Conservation (phyloP, 192 early-diverging fungal genomes). For the Gonapodya sp. region DNA sequence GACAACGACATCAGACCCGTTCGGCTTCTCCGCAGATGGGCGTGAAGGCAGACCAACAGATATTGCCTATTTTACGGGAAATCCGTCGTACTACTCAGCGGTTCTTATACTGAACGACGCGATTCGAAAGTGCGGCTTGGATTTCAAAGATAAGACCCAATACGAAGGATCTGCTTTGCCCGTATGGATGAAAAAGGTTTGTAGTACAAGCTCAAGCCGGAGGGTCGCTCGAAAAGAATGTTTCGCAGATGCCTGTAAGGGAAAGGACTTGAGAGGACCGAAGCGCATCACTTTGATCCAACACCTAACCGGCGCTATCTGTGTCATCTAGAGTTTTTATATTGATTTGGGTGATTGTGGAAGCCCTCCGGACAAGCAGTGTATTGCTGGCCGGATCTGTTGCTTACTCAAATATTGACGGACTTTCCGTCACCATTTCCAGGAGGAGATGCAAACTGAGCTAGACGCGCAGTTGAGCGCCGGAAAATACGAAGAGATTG, state of each 20-base stretch:
- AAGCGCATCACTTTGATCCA: no score
- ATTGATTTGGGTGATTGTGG: no score
- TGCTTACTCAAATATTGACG: no score
- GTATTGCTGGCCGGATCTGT: no score
- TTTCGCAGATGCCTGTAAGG: background rate
- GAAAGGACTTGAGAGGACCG: no score
- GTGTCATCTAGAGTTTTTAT: no score
- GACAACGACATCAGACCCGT: background rate
- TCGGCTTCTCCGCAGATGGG: background rate
- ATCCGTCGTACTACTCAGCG: background rate
- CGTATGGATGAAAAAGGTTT: background rate
- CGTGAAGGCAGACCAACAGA: background rate
- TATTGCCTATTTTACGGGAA: constrained; percentile 6
- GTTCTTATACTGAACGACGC: background rate
- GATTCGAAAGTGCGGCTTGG: background rate
- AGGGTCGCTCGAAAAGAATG: background rate
- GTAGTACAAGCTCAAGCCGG: background rate
- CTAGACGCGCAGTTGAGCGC: background rate
- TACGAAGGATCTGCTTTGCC: background rate
- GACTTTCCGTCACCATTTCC: no score
- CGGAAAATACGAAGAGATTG: constrained; percentile 2
- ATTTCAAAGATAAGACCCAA: background rate
- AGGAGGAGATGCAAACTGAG: background rate
- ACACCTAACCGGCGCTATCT: no score
- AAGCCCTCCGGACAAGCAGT: no score